Conservation (phyloP, 2,329 filamentous ascomycete species). For the Domatiomyces catenatus region DNA sequence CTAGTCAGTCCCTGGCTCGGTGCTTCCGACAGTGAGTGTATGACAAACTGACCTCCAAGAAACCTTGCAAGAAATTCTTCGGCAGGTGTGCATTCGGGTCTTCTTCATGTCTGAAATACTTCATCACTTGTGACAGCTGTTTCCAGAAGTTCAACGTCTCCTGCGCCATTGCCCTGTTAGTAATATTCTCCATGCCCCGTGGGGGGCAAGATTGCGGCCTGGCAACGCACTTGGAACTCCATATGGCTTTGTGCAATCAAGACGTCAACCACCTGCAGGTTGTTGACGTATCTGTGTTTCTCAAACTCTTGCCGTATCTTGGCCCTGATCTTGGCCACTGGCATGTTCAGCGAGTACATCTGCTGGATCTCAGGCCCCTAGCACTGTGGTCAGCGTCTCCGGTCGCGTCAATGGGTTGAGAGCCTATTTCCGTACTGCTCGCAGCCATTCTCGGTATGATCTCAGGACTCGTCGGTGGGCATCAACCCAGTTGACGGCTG, state of each 20-base stretch:
- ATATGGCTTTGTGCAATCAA: constrained; percentile 79
- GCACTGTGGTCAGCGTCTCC: not conserved
- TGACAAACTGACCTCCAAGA: constrained; percentile 61
- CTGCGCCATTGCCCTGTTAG: constrained; percentile 31
- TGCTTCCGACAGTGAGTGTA: not conserved
- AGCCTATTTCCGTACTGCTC: constrained; percentile 53
- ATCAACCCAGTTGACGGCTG: constrained; percentile 79
- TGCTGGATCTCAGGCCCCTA: constrained; percentile 93
- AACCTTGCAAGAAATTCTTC: constrained; percentile 80
- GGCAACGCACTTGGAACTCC: constrained; percentile 66
- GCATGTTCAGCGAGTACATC: constrained; percentile 89
- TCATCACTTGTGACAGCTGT: constrained; percentile 86
- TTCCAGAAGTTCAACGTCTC: constrained; percentile 99
- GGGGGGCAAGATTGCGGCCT: too few relatives aligned
- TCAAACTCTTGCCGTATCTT: constrained; percentile 96
- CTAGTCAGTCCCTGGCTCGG: not conserved
- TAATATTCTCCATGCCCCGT: not conserved
- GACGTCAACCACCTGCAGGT: constrained; percentile 76
- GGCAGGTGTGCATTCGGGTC: constrained; percentile 62
- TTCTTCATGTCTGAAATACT: constrained; percentile 86
- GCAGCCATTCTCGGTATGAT: constrained; percentile 89
- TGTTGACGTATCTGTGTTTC: constrained; percentile 81
- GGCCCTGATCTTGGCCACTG: constrained; percentile 73
- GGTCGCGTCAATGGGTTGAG: not conserved
- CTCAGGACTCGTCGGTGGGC: constrained; percentile 73